phyloP scores from a whole-genome alignment of 352 stramenopile genomes.

The Pythium sukuiense region DNA sequence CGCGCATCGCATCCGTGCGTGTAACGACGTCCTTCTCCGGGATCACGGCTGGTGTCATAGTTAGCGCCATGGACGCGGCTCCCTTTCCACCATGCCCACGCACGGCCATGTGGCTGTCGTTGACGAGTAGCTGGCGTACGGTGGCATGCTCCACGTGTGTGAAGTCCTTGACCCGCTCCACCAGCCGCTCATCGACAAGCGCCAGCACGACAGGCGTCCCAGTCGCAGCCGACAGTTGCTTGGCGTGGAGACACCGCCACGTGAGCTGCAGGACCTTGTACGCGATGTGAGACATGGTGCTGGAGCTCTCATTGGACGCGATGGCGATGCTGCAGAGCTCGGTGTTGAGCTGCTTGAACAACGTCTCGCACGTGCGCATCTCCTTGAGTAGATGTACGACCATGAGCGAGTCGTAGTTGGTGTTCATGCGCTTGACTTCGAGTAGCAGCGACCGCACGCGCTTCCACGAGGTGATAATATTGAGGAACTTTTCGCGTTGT shows the following conservation, averaged over 20 bases:
- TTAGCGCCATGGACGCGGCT: conserved; percentile 12
- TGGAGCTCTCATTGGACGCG: conserved; percentile 73
- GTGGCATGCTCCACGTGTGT: conserved; percentile 41
- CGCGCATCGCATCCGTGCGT: conserved; percentile 49
- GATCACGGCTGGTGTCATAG: conserved; percentile 31
- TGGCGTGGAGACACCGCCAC: conserved; percentile 55
- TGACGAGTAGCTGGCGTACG: conserved; percentile 60
- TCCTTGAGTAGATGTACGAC: conserved; percentile 76
- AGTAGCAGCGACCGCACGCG: conserved; percentile 61
- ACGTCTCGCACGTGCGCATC: conserved; percentile 73
- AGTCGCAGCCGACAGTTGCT: conserved; percentile 9
- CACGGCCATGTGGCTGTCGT: conserved; percentile 31
- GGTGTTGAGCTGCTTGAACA: conserved; percentile 73
- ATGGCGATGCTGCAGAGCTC: conserved; percentile 64
- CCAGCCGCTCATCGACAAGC: conserved; percentile 64
- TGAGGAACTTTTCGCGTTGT: conserved; percentile 36
- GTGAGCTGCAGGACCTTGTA: conserved; percentile 70
- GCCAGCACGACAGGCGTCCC: conserved; percentile 35
- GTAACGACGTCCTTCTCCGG: conserved; percentile 61
- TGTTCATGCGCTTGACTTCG: conserved; percentile 67
- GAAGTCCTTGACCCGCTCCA: conserved; percentile 69
- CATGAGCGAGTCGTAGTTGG: conserved; percentile 75
- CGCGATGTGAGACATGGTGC: conserved; percentile 58
- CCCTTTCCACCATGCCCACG: not conserved
- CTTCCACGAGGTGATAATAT: conserved; percentile 68